Evolutionary conservation across 495 filamentous ascomycete genomes (phyloP), one percentile per base, ranked within the genome.

Genomic region (Podospora anserina): DNA sequence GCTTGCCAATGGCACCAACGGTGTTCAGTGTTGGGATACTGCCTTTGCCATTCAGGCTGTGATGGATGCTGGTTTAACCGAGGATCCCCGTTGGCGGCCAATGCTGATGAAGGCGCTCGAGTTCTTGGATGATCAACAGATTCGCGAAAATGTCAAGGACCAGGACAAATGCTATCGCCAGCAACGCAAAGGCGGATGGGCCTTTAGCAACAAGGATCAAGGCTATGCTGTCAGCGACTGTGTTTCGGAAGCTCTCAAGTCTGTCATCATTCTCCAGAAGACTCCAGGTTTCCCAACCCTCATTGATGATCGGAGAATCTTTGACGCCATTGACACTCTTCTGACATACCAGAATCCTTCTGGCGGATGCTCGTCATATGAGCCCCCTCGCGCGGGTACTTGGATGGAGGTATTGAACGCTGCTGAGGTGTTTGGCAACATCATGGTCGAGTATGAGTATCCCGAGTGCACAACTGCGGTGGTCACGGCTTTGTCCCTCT

Each of bases 381-480:
- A 99, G 70, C 88, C 88, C 1, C 89, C 86, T 2, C 88, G 95
- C 4, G 94, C 88, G 1, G 90, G 91, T 1, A 81, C 90, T 62
- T 87, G 86, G 77, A 73, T 98, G 49, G 95, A 99, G 74, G 83
- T 87, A 72, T 83, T 99, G 4, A 99, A 99, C 75, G 94, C 93
- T 2, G 96, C 95, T 18, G 96, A 98, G 75, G 94, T 99, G 0
- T 99, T 99, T 75, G 96, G 94, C 18, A 86, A 89, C 15, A 98
- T 99, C 77, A 98, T 99, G 95, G 89, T 98, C 53, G 92, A 97
- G 69, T 99, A 98, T 77, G 93, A 97, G 73, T 97, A 98, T 71
- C 94, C 94, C 0, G 95, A 99, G 76, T 99, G 96, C 79, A 98
- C 95, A 2, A 97, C 96, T 2, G 94, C 95, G 2, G 91, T 92